Evolutionary conservation across 2,329 filamentous ascomycete genomes (phyloP).

Genomic region (Paramyrothecium roridum): DNA sequence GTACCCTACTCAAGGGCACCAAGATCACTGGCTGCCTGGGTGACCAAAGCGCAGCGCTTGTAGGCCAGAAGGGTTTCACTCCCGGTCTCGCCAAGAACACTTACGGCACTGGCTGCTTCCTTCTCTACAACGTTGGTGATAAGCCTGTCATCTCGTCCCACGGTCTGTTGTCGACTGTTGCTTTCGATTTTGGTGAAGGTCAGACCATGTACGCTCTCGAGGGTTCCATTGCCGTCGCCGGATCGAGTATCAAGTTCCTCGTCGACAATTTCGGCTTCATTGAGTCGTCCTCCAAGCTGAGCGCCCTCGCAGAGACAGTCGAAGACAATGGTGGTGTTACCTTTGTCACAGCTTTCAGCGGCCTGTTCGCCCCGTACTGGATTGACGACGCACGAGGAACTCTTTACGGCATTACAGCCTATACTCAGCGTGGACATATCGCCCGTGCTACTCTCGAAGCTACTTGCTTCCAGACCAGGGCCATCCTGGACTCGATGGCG

Average conservation of each 20-base stretch:
- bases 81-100: conserved; percentile 81
- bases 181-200: conserved; percentile 67
- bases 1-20: conserved; percentile 61
- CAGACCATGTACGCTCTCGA: conserved; percentile 74
- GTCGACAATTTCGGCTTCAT: conserved; percentile 57
- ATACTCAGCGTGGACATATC: conserved; percentile 74
- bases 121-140: conserved; percentile 78
- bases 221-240: conserved; percentile 74
- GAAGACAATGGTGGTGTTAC: conserved; percentile 72
- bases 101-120: conserved; percentile 81
- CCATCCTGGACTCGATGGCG: conserved; percentile 77
- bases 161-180: conserved; percentile 73
- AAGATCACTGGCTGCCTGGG: conserved; percentile 76
- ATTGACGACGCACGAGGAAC: conserved; percentile 80
- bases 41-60: conserved; percentile 77
- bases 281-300: conserved; percentile 41
- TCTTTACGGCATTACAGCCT: conserved; percentile 74
- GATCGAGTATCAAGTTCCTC: conserved; percentile 70
- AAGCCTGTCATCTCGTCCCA: conserved; percentile 77
- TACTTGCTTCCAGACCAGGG: conserved; percentile 80
- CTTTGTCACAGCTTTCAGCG: conserved; percentile 78
- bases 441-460: conserved; percentile 77
- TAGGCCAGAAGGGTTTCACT: conserved; percentile 75
- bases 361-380: conserved; percentile 81
- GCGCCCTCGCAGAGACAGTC: conserved; percentile 43